These are phyloP conservation scores for Chrysanthemum seticuspe DNA, from an alignment of 129 eudicot genomes.

Conservation along the genomic window DNA sequence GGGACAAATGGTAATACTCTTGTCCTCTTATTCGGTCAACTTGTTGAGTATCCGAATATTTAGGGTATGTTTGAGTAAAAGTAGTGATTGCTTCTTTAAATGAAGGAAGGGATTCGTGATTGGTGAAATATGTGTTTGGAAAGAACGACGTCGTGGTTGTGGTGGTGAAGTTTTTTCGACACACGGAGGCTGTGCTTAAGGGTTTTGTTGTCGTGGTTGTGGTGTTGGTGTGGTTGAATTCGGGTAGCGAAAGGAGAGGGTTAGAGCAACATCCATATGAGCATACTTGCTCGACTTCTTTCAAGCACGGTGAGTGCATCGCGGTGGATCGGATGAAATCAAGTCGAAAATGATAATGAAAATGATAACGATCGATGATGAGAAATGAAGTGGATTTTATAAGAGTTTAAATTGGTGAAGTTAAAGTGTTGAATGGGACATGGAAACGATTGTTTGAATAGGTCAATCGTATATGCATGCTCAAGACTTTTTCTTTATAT, in stretches of 20 bases:
- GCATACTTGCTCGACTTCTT: constrained; percentile 45
- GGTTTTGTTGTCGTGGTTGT: constrained; percentile 34
- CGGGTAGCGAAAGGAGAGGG: constrained; percentile 41
- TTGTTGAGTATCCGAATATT: constrained; percentile 48
- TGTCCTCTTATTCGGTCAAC: constrained; percentile 64
- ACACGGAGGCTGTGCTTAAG: constrained; percentile 48
- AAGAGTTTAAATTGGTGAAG: background rate
- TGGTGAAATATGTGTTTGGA: constrained; percentile 65
- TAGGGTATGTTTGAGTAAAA: constrained; percentile 63
- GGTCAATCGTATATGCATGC: constrained; percentile 17
- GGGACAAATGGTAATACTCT: constrained; percentile 61
- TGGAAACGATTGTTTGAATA: constrained; percentile 31
- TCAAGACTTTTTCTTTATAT: constrained; percentile 37
- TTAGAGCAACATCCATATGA: constrained; percentile 56
- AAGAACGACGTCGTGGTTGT: constrained; percentile 64
- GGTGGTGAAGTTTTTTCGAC: constrained; percentile 54
- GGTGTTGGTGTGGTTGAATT: constrained; percentile 30
- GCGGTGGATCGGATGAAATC: background rate
- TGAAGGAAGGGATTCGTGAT: constrained; percentile 81
- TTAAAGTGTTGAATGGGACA: constrained; percentile 29
- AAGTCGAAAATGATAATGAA: too few species aligned
- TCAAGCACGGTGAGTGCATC: constrained; percentile 64
- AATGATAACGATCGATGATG: background rate
- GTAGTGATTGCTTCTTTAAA: constrained; percentile 54
- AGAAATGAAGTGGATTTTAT: constrained; percentile 12